Evolutionary conservation across 1,284 basidiomycete genomes (phyloP), one percentile per base, ranked within the genome.

Genomic region (Leccinum fallax): DNA sequence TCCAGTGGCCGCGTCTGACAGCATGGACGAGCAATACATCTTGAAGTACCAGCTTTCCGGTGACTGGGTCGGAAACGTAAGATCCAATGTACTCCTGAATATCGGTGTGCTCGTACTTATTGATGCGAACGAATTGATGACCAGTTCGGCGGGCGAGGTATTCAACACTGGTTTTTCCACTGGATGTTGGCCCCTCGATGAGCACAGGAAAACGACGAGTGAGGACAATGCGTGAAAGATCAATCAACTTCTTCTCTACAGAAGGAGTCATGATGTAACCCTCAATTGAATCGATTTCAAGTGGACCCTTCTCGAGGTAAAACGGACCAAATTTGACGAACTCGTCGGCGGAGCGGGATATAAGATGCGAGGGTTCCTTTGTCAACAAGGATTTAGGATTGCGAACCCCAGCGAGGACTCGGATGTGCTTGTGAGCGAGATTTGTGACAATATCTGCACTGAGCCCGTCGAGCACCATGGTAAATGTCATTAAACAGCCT

Each of bases 51-150:
- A 99, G 85, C 75, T 95, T 97, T 28, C 97, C 97, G 0, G 94
- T 94, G 26, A 86, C 76, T 5, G 95, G 87, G 75, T 99, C 96
- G 1, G 97, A 96, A 15, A 97, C 88, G 71, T 99, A 99, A 0
- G 95, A 96, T 6, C 97, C 97, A 57, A 99, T 84, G 73, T 99
- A 99, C 74, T 99, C 97, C 73, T 99, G 97, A 56, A 97, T 96
- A 75, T 99, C 97, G 5, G 97, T 99, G 74, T 99, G 97, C 71
- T 99, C 97, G 79, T 99, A 97, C 71, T 99, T 99, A 80, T 99
- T 99, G 84, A 99, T 98, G 40, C 97, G 93, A 30, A 99, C 90
- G 74, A 99, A 99, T 32, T 87, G 86, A 79, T 99, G 97, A 0
- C 97, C 97, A 0, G 96, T 98, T 62, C 93, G 85, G 63, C 87